Percentiles rank a stretch among this genome's conserved stretches.
Conservation (phyloP, 2,329 filamentous ascomycete species). For the Eutypella sp. region DNA sequence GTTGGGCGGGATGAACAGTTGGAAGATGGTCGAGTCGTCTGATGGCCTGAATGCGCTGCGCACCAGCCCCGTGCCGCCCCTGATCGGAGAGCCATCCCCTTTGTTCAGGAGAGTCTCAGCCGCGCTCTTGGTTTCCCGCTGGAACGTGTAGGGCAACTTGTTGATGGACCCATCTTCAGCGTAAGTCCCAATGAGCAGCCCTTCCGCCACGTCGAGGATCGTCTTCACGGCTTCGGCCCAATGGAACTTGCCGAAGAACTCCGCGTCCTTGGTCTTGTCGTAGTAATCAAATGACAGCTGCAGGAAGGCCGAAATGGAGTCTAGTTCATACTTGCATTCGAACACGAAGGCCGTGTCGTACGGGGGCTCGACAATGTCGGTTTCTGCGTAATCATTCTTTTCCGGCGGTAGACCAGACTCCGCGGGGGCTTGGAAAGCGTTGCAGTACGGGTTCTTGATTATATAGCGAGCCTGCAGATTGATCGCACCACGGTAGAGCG, state of each 20-base stretch:
- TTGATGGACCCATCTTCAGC: slow-evolving; percentile 47
- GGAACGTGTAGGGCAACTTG: slow-evolving; percentile 62
- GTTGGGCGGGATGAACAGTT: slow-evolving; percentile 74
- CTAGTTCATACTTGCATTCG: slow-evolving; percentile 82
- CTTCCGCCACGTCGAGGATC: slow-evolving; percentile 39
- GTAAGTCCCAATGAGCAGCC: slow-evolving; percentile 66
- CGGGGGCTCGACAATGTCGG: slow-evolving; percentile 57
- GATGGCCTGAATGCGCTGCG: slow-evolving; percentile 74
- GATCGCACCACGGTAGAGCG: slow-evolving; percentile 68
- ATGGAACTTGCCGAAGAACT: slow-evolving; percentile 62
- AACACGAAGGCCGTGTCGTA: slow-evolving; percentile 66
- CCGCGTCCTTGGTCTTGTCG: slow-evolving; percentile 58
- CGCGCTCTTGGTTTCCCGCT: slow-evolving; percentile 58
- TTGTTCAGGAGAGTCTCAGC: slow-evolving; percentile 67
- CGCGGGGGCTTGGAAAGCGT: slow-evolving; percentile 84
- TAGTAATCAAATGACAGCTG: slow-evolving; percentile 69
- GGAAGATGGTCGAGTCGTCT: slow-evolving; percentile 73
- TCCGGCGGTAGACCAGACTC: slow-evolving; percentile 62
- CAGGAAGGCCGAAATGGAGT: slow-evolving; percentile 73
- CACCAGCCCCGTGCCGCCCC: slow-evolving; percentile 62
- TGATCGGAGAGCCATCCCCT: slow-evolving; percentile 68
- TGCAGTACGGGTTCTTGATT: slow-evolving; percentile 73
- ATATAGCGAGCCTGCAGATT: slow-evolving; percentile 73
- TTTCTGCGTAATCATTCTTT: slow-evolving; percentile 51
- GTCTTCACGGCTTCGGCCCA: slow-evolving; percentile 65